Evolutionary conservation across 371 early-diverging fungal species (phyloP), one percentile per base, ranked within the genome.

Genomic region (Capniomyces stellatus): DNA sequence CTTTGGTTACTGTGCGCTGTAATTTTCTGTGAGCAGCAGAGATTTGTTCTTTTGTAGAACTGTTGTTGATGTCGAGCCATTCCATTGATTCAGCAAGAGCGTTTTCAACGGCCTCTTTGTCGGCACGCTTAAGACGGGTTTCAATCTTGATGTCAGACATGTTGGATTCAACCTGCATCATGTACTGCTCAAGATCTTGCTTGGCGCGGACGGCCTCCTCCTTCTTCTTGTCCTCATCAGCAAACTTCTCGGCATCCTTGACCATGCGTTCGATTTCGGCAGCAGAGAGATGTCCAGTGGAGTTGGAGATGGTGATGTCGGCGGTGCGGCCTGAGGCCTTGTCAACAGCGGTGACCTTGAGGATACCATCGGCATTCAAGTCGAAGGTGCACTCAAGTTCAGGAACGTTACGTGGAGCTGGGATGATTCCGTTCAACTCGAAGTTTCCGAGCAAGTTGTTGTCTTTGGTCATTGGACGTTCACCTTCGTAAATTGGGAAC

Each of bases 331-430:
- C 92, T 56, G 96, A 96, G 60, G 86, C 82, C 77, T 87, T 87
- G 79, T 97, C 98, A 54, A 83, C 72, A 57, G 98, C 95, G 63
- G 85, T 78, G 59, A 99, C 97, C 76, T 89, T 93, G 67, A 92
- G 78, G 71, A 96, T 96, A 74, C 95, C 92, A 78, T 99, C 90
- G 71, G 91, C 89, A 70, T 97, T 96, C 47, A 95, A 76, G 71
- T 97, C 96, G 69, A 98, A 98, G 63, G 90, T 83, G 60, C 98
- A 97, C 70, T 94, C 94, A 58, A 98, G 92, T 74, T 90, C 92
- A 46, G 98, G 97, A 51, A 89, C 87, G 67, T 92, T 92, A 68
- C 90, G 88, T 52, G 95, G 95, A 46, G 92, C 90, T 43, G 92
- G 92, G 55, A 88, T 84, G 63, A 95, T 91, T 54, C 89, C 92